Evolutionary conservation across 495 filamentous ascomycete species (phyloP).

Genomic region (Penicillium flavigenum): DNA sequence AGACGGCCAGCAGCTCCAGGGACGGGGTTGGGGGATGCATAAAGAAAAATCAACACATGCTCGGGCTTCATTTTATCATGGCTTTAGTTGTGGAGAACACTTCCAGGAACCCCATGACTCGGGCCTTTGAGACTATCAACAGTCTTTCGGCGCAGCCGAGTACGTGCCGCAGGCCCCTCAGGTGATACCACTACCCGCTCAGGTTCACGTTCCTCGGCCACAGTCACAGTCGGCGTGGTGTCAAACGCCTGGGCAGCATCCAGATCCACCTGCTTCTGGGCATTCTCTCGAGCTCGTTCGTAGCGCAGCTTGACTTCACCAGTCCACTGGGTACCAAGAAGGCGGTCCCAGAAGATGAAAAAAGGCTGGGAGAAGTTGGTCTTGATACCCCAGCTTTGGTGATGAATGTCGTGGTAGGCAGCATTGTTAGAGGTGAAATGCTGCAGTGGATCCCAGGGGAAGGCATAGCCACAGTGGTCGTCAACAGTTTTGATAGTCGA

Average conservation of each 20-base stretch:
- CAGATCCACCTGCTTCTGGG: slow-evolving; percentile 41
- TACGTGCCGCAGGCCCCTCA: slow-evolving; percentile 33
- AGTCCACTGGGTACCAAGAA: slow-evolving; percentile 48
- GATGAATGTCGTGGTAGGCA: slow-evolving; percentile 94
- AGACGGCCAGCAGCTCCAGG: slow-evolving; percentile 43
- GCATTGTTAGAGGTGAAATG: slow-evolving; percentile 89
- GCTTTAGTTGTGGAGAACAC: slow-evolving; percentile 38
- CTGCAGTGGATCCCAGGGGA: slow-evolving; percentile 94
- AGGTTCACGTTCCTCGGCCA: slow-evolving; percentile 19
- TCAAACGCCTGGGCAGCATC: slow-evolving; percentile 24
- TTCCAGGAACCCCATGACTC: slow-evolving; percentile 42
- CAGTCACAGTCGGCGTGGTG: slow-evolving; percentile 8
- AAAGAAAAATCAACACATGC: slow-evolving; percentile 17
- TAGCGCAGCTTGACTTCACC: slow-evolving; percentile 48
- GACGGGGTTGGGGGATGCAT: slow-evolving; percentile 18
- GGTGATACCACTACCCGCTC: slow-evolving; percentile 31
- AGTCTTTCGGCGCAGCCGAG: slow-evolving; percentile 43
- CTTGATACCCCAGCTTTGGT: slow-evolving; percentile 98
- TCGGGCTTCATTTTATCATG: slow-evolving; percentile 18
- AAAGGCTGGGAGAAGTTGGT: slow-evolving; percentile 56
- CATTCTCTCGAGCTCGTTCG: slow-evolving; percentile 43
- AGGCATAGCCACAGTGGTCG: slow-evolving; percentile 93
- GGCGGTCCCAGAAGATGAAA: slow-evolving; percentile 53
- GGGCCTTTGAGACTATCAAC: slow-evolving; percentile 44
- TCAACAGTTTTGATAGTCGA: slow-evolving; percentile 94